Evolutionary conservation across 2,329 filamentous ascomycete genomes (phyloP).

Genomic region (Colletotrichum graminicola): DNA sequence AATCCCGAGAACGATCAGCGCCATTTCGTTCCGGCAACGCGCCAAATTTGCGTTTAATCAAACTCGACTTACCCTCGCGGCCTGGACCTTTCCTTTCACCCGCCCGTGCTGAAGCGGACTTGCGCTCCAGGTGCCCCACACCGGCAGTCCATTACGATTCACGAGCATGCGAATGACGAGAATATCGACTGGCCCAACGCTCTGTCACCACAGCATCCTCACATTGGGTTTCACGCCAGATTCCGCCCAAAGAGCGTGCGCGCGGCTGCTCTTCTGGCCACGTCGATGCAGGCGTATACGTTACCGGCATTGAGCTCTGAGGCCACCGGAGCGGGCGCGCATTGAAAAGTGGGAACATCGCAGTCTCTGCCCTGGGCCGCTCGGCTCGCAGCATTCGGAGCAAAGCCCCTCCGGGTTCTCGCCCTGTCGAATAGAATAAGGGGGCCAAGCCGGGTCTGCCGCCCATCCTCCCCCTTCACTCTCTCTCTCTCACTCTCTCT

Average conservation of each 20-base stretch:
- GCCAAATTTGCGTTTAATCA: constrained; percentile 38
- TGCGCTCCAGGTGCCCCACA: constrained; percentile 30
- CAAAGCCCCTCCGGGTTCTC: constrained; percentile 23
- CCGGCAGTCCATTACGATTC: constrained; percentile 25
- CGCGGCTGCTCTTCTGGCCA: constrained; percentile 1
- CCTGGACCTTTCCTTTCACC: constrained; percentile 22
- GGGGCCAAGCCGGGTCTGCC: constrained; percentile 27
- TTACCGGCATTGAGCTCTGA: neutral
- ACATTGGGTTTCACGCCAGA: neutral
- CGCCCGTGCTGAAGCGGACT: constrained; percentile 38
- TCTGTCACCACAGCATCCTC: neutral
- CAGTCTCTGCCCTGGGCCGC: constrained; percentile 12
- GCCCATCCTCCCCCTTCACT: neutral
- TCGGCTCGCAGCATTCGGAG: constrained; percentile 13
- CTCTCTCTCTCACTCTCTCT: neutral
- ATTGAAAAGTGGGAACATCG: constrained; percentile 22
- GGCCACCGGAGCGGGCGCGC: constrained; percentile 12
- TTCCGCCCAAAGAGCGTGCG: constrained; percentile 5
- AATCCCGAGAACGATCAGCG: constrained; percentile 32
- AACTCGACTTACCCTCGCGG: constrained; percentile 26
- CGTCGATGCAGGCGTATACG: neutral
- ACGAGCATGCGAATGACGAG: constrained; percentile 13
- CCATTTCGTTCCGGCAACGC: constrained; percentile 35
- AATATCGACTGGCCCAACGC: neutral
- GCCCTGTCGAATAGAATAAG: constrained; percentile 12